phyloP scores from a whole-genome alignment of 306 rosid species.

The Glycine latifolia region DNA sequence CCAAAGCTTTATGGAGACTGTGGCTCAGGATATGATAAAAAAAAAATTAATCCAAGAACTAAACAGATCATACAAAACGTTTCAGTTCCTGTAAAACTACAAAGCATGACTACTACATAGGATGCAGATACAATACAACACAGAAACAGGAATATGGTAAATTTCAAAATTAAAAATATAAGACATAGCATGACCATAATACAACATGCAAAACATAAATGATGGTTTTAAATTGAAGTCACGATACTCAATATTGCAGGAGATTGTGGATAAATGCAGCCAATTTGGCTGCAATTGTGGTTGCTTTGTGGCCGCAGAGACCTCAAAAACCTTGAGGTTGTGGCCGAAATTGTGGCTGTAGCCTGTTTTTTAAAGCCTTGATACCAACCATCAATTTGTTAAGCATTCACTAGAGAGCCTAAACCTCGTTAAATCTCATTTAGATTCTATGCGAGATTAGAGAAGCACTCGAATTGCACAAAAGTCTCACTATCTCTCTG shows the following conservation, averaged over 20 bases:
- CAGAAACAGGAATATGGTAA: neutral
- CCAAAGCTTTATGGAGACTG: constrained; percentile 12
- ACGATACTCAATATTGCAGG: too few relatives aligned
- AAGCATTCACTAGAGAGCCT: neutral
- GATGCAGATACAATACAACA: neutral
- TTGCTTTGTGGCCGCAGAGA: too few relatives aligned
- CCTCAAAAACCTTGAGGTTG: too few relatives aligned
- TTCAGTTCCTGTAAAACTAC: neutral
- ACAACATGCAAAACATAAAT: neutral
- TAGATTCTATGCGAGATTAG: neutral
- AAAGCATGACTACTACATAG: neutral
- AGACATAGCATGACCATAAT: neutral
- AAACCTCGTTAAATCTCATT: neutral
- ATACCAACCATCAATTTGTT: neutral
- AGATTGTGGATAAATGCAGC: too few relatives aligned
- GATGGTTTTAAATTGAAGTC: neutral
- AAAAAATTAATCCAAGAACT: neutral
- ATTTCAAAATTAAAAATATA: too few relatives aligned
- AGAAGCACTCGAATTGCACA: constrained; percentile 16
- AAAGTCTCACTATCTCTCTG: neutral
- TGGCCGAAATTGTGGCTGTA: too few relatives aligned
- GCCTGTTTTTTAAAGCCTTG: too few relatives aligned
- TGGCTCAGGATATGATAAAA: neutral
- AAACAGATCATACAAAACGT: neutral
- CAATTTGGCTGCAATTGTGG: too few relatives aligned